Percentiles rank a stretch among this genome's conserved stretches.
Conservation (phyloP, 1,284 basidiomycete genomes). For the Puccinia coronata region DNA sequence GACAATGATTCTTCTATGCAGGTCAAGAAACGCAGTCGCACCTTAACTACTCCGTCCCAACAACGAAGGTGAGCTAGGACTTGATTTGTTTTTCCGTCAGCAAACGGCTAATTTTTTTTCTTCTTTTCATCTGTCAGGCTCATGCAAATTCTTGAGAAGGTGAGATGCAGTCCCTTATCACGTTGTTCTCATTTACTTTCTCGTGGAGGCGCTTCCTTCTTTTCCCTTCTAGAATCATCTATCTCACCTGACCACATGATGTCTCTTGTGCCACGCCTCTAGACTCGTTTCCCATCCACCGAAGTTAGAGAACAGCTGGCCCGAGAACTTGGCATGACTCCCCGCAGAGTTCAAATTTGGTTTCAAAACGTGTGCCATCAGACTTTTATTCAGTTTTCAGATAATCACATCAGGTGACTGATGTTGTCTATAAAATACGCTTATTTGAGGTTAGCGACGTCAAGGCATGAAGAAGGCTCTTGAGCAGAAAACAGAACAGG, state of each 20-base stretch:
- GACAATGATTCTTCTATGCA: conserved; percentile 8
- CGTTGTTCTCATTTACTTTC: not conserved
- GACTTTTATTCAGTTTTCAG: not conserved
- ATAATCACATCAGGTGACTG: not conserved
- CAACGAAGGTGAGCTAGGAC: conserved; percentile 29
- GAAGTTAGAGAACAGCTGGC: conserved; percentile 80
- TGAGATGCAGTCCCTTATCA: not conserved
- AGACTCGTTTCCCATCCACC: conserved; percentile 82
- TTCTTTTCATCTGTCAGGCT: conserved; percentile 15
- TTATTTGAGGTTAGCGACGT: conserved; percentile 12
- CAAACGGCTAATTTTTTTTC: not conserved
- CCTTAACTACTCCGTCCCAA: conserved; percentile 75
- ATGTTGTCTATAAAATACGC: not conserved
- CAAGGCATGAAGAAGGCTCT: conserved; percentile 48
- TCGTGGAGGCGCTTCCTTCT: not conserved
- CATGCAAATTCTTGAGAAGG: conserved; percentile 45
- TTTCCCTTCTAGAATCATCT: not conserved
- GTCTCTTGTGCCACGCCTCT: not conserved
- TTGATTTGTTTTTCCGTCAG: not conserved
- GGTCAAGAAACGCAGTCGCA: conserved; percentile 65
- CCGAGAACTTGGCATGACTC: conserved; percentile 75
- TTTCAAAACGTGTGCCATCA: conserved; percentile 53
- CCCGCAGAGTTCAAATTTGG: conserved; percentile 76
- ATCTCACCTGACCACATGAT: conserved; percentile 12
- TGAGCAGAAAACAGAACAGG: conserved; percentile 37